These are phyloP conservation scores for Penicilliopsis zonata DNA, from an alignment of 495 filamentous ascomycete genomes.

Conservation along the genomic window DNA sequence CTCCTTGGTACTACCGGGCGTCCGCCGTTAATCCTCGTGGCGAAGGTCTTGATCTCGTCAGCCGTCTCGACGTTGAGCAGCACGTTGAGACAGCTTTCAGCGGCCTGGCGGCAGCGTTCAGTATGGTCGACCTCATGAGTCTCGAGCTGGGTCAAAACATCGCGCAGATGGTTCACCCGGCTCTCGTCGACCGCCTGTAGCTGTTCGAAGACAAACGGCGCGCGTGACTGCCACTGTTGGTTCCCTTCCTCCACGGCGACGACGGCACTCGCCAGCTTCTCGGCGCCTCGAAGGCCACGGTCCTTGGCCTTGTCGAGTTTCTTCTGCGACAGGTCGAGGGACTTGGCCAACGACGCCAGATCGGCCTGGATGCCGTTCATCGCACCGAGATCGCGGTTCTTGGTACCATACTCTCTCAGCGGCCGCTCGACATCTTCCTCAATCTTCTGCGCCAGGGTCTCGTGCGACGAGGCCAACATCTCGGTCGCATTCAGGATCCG, in stretches of 20 bases:
- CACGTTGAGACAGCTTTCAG: constrained; percentile 71
- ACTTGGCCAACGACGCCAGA: constrained; percentile 66
- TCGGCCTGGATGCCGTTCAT: constrained; percentile 78
- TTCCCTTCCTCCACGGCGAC: constrained; percentile 63
- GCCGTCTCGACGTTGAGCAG: constrained; percentile 80
- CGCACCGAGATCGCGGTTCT: constrained; percentile 71
- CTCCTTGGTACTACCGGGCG: constrained; percentile 8
- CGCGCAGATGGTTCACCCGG: constrained; percentile 81
- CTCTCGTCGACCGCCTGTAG: constrained; percentile 86
- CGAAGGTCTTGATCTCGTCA: constrained; percentile 84
- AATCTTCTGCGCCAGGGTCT: constrained; percentile 69
- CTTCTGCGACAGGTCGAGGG: constrained; percentile 73
- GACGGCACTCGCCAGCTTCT: constrained; percentile 67
- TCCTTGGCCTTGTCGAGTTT: constrained; percentile 75
- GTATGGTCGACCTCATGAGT: constrained; percentile 89
- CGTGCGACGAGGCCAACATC: constrained; percentile 72
- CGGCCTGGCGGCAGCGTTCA: constrained; percentile 59
- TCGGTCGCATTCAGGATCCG: constrained; percentile 76
- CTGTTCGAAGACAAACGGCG: constrained; percentile 90
- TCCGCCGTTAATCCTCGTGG: constrained; percentile 34
- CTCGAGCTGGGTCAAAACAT: constrained; percentile 82
- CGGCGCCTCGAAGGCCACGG: constrained; percentile 68
- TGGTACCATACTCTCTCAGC: constrained; percentile 56
- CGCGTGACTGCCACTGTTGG: constrained; percentile 88
- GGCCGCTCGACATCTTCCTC: constrained; percentile 86